Evolutionary conservation across 345 rosid genomes (phyloP).

Genomic region (Salix exigua): DNA sequence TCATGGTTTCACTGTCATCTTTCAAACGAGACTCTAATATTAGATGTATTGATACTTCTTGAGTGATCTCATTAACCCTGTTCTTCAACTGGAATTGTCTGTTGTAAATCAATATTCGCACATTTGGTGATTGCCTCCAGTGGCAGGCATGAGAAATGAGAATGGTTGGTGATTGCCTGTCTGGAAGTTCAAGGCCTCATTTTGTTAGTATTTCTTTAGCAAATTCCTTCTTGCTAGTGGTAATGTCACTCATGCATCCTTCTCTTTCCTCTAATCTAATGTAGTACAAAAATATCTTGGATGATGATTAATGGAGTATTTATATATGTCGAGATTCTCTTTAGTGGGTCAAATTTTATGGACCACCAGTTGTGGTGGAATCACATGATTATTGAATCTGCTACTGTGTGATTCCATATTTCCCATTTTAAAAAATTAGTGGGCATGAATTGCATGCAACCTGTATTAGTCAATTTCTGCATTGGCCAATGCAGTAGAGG

Average conservation of each 20-base stretch:
- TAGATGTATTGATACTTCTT: background rate
- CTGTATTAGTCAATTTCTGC: background rate
- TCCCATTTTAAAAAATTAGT: background rate
- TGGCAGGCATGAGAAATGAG: background rate
- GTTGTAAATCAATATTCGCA: background rate
- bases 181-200: background rate
- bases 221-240: background rate
- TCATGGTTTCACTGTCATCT: background rate
- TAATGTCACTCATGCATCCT: background rate
- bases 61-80: background rate
- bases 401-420: background rate
- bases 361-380: background rate
- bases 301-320: background rate
- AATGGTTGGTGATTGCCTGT: background rate
- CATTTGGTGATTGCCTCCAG: background rate
- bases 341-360: background rate
- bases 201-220: background rate
- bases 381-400: slow-evolving; percentile 1
- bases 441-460: background rate
- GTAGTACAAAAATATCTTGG: background rate
- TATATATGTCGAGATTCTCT: background rate
- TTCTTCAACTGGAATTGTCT: background rate
- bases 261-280: background rate
- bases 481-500: background rate
- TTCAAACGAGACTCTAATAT: background rate